These are phyloP conservation scores for Sorghum bicolor DNA, from an alignment of 176 grass and related monocot species.

Conservation along the genomic window DNA sequence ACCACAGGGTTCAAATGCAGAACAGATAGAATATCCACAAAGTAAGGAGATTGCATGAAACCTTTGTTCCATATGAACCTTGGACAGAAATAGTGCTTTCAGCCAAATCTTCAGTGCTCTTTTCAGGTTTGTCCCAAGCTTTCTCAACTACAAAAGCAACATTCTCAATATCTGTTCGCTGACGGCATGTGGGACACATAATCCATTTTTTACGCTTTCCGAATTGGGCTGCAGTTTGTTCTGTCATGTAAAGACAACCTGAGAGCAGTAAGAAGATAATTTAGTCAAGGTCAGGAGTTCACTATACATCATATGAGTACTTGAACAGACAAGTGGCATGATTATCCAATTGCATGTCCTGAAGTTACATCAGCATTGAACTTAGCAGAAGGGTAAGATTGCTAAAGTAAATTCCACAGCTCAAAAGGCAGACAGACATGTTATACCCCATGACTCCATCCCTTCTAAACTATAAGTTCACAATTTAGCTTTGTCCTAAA, in stretches of 20 bases:
- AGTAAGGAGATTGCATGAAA: conserved; percentile 34
- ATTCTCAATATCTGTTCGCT: conserved; percentile 76
- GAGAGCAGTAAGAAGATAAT: conserved; percentile 21
- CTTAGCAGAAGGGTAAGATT: background rate
- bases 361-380: conserved; percentile 1
- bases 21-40: background rate
- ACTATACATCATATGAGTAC: conserved; percentile 2
- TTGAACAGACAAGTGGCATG: background rate
- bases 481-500: background rate
- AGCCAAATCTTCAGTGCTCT: conserved; percentile 43
- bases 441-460: background rate
- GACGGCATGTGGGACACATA: conserved; percentile 91
- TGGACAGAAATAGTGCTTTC: conserved; percentile 61
- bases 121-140: conserved; percentile 37
- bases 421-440: background rate
- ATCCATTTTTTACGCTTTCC: conserved; percentile 75
- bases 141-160: conserved; percentile 91
- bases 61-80: conserved; percentile 98
- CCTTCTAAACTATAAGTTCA: background rate
- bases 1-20: conserved; percentile 8
- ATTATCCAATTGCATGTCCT: conserved; percentile 9
- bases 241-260: conserved; percentile 90
- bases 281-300: conserved; percentile 5
- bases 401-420: background rate
- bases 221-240: conserved; percentile 52